A percentile compares a stretch with the other conserved stretches of the same genome.
Conservation (phyloP, 345 rosid species). For the Geranium rotundifolium region DNA sequence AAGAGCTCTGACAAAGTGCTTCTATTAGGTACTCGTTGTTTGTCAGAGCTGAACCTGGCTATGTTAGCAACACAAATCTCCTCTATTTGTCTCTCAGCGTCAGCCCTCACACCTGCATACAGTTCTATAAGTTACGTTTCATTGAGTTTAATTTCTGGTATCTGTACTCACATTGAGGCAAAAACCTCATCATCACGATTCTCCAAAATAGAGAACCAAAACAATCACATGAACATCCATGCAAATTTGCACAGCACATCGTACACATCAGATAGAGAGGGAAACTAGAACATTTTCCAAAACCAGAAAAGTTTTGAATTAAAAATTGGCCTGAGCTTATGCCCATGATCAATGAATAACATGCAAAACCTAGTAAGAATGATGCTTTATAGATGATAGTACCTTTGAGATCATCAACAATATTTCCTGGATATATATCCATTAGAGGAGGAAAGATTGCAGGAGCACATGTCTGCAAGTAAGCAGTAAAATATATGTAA, state of each 20-base stretch:
- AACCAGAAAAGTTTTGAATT: no score
- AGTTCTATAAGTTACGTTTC: neutral
- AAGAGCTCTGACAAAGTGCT: slow-evolving; percentile 69
- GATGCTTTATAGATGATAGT: neutral
- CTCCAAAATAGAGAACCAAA: no score
- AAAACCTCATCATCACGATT: no score
- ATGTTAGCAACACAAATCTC: slow-evolving; percentile 44
- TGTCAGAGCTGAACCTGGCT: slow-evolving; percentile 35
- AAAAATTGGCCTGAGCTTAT: no score
- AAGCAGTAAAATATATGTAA: slow-evolving; percentile 2
- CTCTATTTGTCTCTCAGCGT: slow-evolving; percentile 50
- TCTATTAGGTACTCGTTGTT: slow-evolving; percentile 29
- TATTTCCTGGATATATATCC: slow-evolving; percentile 60
- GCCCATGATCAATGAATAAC: no score
- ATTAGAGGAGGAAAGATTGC: slow-evolving; percentile 73
- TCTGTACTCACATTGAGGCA: neutral
- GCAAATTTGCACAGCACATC: no score
- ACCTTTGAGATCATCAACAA: slow-evolving; percentile 72
- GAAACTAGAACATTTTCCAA: no score
- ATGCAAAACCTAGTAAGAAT: no score
- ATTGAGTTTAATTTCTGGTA: neutral
- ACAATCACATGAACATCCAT: no score
- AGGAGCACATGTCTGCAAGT: slow-evolving; percentile 69
- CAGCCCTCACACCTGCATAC: slow-evolving; percentile 47
- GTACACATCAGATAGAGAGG: no score